A percentile compares a stretch with the other conserved stretches of the same genome.
phyloP scores from a whole-genome alignment of 192 early-diverging fungal species.

The Coemansia sp. region DNA sequence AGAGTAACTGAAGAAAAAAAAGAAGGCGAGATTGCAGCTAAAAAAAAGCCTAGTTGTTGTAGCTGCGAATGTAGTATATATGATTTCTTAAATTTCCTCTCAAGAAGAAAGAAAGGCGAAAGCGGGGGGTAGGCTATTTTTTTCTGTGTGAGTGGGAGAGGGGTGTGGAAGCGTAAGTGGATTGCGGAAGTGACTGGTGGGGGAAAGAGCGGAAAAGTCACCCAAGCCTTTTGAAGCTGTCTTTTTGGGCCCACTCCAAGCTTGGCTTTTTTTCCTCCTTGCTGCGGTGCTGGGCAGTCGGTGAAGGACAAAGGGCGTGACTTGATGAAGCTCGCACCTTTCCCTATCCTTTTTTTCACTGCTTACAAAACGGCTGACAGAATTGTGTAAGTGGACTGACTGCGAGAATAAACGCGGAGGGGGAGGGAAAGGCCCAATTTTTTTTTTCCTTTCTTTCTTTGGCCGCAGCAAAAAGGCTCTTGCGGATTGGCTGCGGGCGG shows the following conservation, averaged over 20 bases:
- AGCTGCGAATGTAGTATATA: neutral
- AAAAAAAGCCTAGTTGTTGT: neutral
- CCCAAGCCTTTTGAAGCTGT: neutral
- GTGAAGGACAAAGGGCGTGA: neutral
- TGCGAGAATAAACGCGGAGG: neutral
- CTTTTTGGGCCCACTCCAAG: neutral
- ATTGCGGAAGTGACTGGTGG: slow-evolving; percentile 8
- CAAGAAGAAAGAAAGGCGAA: slow-evolving; percentile 7
- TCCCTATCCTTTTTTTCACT: neutral
- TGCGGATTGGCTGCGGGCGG: slow-evolving; percentile 2
- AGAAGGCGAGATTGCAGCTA: neutral
- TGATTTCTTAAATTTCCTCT: slow-evolving; percentile 1
- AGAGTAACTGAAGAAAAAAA: neutral
- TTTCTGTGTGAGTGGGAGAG: neutral
- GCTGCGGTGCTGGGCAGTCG: slow-evolving; percentile 6
- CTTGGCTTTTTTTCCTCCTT: neutral
- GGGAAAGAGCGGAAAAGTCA: slow-evolving; percentile 8
- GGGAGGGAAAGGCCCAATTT: neutral
- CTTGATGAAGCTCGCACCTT: neutral
- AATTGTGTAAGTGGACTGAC: neutral
- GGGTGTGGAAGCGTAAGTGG: neutral
- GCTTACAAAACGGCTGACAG: too few relatives aligned
- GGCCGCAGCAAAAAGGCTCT: slow-evolving; percentile 1
- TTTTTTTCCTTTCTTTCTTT: neutral
- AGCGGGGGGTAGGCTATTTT: neutral